Conservation (phyloP, 1,284 basidiomycete genomes). For the Ganoderma sinense region DNA sequence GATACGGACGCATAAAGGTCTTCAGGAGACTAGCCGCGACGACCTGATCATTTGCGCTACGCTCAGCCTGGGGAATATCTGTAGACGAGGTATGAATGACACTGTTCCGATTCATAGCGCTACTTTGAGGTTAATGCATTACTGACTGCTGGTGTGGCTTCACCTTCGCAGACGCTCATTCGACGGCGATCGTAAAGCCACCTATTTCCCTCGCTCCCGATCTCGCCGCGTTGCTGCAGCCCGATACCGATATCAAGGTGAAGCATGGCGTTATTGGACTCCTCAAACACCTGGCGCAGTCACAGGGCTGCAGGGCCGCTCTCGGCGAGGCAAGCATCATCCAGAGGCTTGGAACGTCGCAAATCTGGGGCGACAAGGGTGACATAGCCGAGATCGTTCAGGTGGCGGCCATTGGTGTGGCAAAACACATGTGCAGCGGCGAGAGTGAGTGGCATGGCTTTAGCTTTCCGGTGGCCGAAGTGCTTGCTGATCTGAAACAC, state of each 20-base stretch:
- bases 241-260: conserved; percentile 72
- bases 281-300: conserved; percentile 85
- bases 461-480: conserved; percentile 12
- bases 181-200: conserved; percentile 63
- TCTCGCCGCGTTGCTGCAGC: conserved; percentile 46
- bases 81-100: conserved; percentile 68
- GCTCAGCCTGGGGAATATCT: conserved; percentile 84
- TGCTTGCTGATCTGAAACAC: conserved; percentile 18
- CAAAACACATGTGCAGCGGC: conserved; percentile 87
- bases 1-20: conserved; percentile 62
- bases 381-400: conserved; percentile 90
- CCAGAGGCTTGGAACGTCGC: conserved; percentile 66
- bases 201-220: conserved; percentile 56
- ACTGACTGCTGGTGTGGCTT: conserved; percentile 13
- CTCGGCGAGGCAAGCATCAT: conserved; percentile 75
- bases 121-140: conserved; percentile 8
- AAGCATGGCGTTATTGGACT: conserved; percentile 88
- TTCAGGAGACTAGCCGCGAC: conserved; percentile 56
- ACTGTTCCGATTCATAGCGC: conserved; percentile 11
- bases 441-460: conserved; percentile 60
- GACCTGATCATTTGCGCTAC: conserved; percentile 86
- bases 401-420: conserved; percentile 85
- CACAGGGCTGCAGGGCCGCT: conserved; percentile 65
- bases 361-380: conserved; percentile 73
- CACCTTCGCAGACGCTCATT: conserved; percentile 62